Conservation (phyloP, 2,329 filamentous ascomycete species). For the Cercospora sesami region DNA sequence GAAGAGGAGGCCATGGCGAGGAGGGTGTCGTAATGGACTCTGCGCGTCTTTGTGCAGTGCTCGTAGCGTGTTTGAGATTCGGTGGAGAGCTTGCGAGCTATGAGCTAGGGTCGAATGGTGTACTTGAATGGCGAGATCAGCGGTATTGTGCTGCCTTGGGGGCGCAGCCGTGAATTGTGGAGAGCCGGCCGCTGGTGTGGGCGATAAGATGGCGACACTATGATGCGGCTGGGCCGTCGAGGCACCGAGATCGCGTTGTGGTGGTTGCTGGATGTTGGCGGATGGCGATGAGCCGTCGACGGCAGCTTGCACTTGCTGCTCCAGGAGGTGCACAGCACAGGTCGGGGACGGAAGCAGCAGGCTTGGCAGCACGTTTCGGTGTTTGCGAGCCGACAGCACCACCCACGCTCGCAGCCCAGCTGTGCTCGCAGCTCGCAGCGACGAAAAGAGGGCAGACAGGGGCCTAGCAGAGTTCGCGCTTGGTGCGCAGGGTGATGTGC, state of each 20-base stretch:
- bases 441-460: not conserved
- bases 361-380: constrained; percentile 2
- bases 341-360: not conserved
- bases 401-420: not conserved
- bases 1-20: constrained; percentile 75
- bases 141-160: constrained; percentile 36
- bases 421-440: not conserved
- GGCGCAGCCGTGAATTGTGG: constrained; percentile 26
- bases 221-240: constrained; percentile 2
- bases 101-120: constrained; percentile 22
- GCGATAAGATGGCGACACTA: not conserved
- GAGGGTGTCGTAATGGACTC: not conserved
- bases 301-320: not conserved
- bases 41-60: constrained; percentile 24
- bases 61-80: constrained; percentile 28
- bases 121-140: constrained; percentile 20
- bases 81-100: constrained; percentile 17
- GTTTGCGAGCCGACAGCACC: not conserved
- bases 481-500: constrained; percentile 9
- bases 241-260: constrained; percentile 10
- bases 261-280: not conserved
- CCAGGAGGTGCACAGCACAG: not conserved
- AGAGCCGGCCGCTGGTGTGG: constrained; percentile 21
- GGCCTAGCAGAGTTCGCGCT: constrained; percentile 3
- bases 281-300: not conserved